These are phyloP conservation scores for Salvia splendens DNA, from an alignment of 257 asterid species.

Conservation along the genomic window DNA sequence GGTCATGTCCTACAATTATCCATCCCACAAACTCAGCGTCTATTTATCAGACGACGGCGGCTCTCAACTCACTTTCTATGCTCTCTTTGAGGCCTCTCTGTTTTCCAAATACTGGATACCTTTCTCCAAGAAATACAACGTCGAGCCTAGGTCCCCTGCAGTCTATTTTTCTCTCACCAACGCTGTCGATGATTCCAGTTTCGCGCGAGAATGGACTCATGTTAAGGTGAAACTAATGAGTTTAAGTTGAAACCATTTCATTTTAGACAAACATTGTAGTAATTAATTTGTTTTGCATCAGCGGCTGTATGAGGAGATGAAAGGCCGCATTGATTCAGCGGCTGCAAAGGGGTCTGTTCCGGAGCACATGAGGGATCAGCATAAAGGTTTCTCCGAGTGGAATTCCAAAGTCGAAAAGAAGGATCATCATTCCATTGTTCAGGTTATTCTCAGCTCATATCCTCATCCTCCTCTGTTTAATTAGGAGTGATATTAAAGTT, in stretches of 20 bases:
- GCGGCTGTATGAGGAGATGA: constrained; percentile 72
- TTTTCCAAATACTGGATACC: constrained; percentile 50
- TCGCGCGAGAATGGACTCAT: constrained; percentile 32
- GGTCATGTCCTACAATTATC: constrained; percentile 44
- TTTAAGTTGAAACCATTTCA: not conserved
- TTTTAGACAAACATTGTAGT: no score
- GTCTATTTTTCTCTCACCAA: constrained; percentile 32
- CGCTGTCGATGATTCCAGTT: not conserved
- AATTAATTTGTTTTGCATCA: constrained; percentile 26
- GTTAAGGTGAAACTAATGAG: constrained; percentile 34
- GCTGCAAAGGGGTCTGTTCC: constrained; percentile 41
- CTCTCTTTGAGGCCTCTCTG: constrained; percentile 46
- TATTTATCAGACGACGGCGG: constrained; percentile 55
- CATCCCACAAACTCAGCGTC: constrained; percentile 39
- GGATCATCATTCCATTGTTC: constrained; percentile 78
- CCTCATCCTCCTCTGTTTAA: no score
- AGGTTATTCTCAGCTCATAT: constrained; percentile 39
- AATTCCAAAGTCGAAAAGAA: constrained; percentile 44
- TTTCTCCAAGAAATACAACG: constrained; percentile 41
- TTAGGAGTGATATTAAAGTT: not conserved
- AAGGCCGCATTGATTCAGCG: constrained; percentile 46
- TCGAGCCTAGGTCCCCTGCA: constrained; percentile 44
- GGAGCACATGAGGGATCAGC: constrained; percentile 41
- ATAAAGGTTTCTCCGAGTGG: constrained; percentile 74
- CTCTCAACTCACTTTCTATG: constrained; percentile 46